phyloP scores from a whole-genome alignment of 2,329 filamentous ascomycete species.

The Diplodia intermedia region DNA sequence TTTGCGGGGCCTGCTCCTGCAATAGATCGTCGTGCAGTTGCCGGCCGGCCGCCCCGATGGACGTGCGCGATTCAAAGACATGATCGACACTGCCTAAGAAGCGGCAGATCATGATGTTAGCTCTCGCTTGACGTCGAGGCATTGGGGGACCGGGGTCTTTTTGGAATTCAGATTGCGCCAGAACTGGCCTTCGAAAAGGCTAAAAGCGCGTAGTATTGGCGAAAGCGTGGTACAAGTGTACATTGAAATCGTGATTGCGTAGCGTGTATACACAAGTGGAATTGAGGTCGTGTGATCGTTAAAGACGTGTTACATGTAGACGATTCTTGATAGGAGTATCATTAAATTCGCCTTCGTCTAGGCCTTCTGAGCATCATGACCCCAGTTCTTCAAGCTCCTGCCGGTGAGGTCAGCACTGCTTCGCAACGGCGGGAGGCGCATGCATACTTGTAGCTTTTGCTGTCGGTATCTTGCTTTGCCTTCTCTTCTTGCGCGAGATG shows the following conservation, averaged over 20 bases:
- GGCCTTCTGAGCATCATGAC: conserved; percentile 47
- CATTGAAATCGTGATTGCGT: not conserved
- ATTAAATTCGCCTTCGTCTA: conserved; percentile 24
- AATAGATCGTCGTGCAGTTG: not conserved
- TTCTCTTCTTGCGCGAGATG: conserved; percentile 70
- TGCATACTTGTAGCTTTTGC: conserved; percentile 59
- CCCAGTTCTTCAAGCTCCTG: conserved; percentile 44
- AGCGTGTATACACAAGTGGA: not conserved
- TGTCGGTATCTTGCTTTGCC: conserved; percentile 63
- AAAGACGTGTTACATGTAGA: not conserved
- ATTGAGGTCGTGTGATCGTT: not conserved
- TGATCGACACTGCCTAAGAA: not conserved
- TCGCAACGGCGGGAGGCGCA: too few species aligned
- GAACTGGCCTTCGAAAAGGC: not conserved
- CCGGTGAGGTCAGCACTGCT: not conserved
- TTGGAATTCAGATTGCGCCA: not conserved
- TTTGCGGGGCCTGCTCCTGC: not conserved
- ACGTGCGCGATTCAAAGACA: conserved; percentile 3
- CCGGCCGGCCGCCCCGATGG: not conserved
- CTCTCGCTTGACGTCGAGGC: conserved; percentile 45
- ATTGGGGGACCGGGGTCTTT: not conserved
- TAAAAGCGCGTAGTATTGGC: not conserved
- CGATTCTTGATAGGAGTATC: not conserved
- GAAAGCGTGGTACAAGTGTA: not conserved
- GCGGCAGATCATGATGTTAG: conserved; percentile 36